Base-by-base conservation (phyloP, 495 filamentous ascomycete genomes). In the Penicillium dipodomyicola region DNA sequence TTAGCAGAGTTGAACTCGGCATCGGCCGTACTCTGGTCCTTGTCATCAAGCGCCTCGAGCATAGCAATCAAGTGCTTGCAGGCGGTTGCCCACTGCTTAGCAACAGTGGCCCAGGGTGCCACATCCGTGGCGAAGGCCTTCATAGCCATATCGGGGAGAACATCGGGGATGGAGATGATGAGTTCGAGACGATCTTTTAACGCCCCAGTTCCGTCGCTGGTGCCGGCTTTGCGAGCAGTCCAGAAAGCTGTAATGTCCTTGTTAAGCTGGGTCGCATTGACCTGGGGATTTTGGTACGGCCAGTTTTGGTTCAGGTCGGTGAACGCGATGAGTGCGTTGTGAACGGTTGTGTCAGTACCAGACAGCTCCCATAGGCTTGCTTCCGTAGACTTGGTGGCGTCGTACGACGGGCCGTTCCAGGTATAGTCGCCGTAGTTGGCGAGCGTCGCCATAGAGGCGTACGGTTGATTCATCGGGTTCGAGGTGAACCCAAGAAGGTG, bases 401-500 rank as follows among this genome's bases (percentile, higher is more conserved):
- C 39, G 17, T 61, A 61, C 14, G 44, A 44, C 0, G 49, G 55
- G 0, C 49, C 56, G 39, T 61, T 61, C 59, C 59, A 61, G 8
- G 49, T 61, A 32, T 58, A 61, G 29, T 61, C 59, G 14, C 19
- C 59, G 12, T 58, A 61, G 23, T 61, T 61, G 12, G 55, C 59
- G 17, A 61, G 49, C 5, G 54, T 42, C 14, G 44, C 49, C 59
- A 61, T 58, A 2, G 59, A 58, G 14, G 59, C 59, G 56, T 58
- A 61, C 0, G 59, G 15, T 23, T 61, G 43, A 9, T 54, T 43
- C 59, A 61, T 61, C 3, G 59, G 54, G 15, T 61, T 61, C 11
- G 59, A 58, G 14, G 59, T 61, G 39, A 61, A 61, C 15, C 59
- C 54, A 4, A 61, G 49, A n/a, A 61, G 37, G 19, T 58, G 44